These are phyloP conservation scores for Xylaria sp. DNA, from an alignment of 2,329 filamentous ascomycete species.

Conservation along the genomic window DNA sequence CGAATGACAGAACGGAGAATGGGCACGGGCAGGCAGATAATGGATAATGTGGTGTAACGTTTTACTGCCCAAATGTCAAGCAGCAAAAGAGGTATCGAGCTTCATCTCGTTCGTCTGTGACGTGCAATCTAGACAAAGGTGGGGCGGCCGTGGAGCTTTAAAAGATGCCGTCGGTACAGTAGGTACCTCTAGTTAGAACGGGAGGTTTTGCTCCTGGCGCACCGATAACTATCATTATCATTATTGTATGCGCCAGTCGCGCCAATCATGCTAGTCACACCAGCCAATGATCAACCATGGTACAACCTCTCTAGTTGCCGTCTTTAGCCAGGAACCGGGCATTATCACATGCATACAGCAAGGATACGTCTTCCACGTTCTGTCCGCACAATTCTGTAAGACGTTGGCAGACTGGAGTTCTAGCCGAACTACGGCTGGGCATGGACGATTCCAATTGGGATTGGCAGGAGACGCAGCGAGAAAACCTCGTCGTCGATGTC, in stretches of 20 bases:
- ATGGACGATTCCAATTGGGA: not conserved
- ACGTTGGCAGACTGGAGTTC: not conserved
- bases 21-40: not conserved
- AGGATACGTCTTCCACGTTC: not conserved
- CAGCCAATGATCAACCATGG: constrained; percentile 7
- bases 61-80: not conserved
- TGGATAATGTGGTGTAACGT: not conserved
- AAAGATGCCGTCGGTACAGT: no score
- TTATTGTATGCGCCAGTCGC: not conserved
- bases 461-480: not conserved
- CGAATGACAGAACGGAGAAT: not conserved
- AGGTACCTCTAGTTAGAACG: not conserved
- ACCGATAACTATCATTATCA: constrained; percentile 12
- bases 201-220: constrained; percentile 26
- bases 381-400: not conserved
- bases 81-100: not conserved
- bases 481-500: not conserved
- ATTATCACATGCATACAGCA: constrained; percentile 18
- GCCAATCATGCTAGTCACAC: constrained; percentile 7
- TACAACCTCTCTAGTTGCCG: constrained; percentile 5
- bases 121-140: constrained; percentile 16
- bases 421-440: not conserved
- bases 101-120: constrained; percentile 2
- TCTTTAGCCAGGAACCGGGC: constrained; percentile 21
- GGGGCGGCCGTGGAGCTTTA: constrained; percentile 9